Evolutionary conservation across 208 protist genomes (phyloP).

Genomic region (Crithidia mellificae): DNA sequence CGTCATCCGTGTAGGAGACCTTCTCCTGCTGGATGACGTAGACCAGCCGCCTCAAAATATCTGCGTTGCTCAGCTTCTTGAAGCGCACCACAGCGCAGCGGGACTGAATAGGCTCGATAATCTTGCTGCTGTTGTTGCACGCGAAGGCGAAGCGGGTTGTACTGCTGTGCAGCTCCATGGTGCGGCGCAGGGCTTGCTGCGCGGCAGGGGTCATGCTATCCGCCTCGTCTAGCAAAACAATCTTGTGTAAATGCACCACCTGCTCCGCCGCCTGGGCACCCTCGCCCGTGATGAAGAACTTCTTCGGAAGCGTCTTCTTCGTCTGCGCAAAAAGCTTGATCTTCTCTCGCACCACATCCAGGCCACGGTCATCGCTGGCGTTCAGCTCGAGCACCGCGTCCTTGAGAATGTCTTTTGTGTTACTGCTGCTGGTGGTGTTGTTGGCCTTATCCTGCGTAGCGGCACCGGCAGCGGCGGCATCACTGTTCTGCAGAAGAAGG

Average conservation of each 20-base stretch:
- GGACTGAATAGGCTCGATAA: slow-evolving; percentile 99
- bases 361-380: slow-evolving; percentile 98
- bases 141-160: slow-evolving; percentile 99
- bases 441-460: slow-evolving; percentile 11
- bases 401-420: slow-evolving; percentile 87
- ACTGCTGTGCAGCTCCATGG: slow-evolving; percentile 98
- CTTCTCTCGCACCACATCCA: slow-evolving; percentile 98
- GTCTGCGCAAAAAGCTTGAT: slow-evolving; percentile 99
- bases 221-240: slow-evolving; percentile 99
- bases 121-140: slow-evolving; percentile 98
- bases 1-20: slow-evolving; percentile 93
- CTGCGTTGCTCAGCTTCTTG: slow-evolving; percentile 78
- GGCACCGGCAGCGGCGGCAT: too few relatives aligned
- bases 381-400: slow-evolving; percentile 99
- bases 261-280: slow-evolving; percentile 15
- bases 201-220: slow-evolving; percentile 98
- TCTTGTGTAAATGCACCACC: slow-evolving; percentile 93
- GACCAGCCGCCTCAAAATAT: slow-evolving; percentile 93
- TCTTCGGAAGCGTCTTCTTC: slow-evolving; percentile 88
- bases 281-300: slow-evolving; percentile 39
- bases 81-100: slow-evolving; percentile 91
- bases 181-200: slow-evolving; percentile 98
- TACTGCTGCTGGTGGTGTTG: too few relatives aligned
- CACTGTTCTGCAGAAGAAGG: slow-evolving; percentile 78
- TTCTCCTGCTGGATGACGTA: slow-evolving; percentile 92